Base-by-base conservation (phyloP, 805 yeast species). In the Ogataea neopini region DNA sequence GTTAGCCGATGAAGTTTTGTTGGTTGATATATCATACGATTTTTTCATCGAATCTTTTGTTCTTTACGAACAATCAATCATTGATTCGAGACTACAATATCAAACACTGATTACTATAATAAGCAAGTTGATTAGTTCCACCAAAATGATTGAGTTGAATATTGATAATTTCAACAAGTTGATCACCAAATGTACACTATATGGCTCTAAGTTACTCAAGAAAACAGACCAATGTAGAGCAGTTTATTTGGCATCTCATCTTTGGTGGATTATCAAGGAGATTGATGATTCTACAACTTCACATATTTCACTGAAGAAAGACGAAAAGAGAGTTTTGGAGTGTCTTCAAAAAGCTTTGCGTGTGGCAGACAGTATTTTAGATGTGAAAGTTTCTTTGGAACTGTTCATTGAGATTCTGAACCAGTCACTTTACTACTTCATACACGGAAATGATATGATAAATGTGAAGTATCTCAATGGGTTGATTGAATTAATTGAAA, bases 201-300 rank as follows among this genome's bases (percentile, higher is more conserved):
- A 89, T 59, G 96, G 96, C 4, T 88, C 96, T 11, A 88, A 88
- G 65, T 73, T 94, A 43, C 74, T 92, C 59, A 89, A 88, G 65
- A 92, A 92, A 64, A 90, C 94, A 29, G 98, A 92, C 60, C 99
- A 94, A 66, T 91, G 97, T 64, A 80, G 97, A 13, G 84, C 96
- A 0, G 96, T 90, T 5, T 88, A 86, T 62, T 68, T 80, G 43
- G 91, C 96, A 36, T 83, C 96, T 1, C 97, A 94, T 67, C 69
- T 94, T 41, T 94, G 97, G 97, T 88, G 96, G 94, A 86, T 92
- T 60, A 81, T 84, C 19, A 90, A 86, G 50, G 76, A 64, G 37
- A 52, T 54, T 26, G 67, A 58, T 28, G 66, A 61, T 35, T 33
- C 57, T 13, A 44, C 52, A 22, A 36, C 60, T 13, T 43, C 50